A percentile compares a stretch with the other conserved stretches of the same genome.
Evolutionary conservation across 768 basidiomycete species (phyloP).

Genomic region (Mycena polygramma): DNA sequence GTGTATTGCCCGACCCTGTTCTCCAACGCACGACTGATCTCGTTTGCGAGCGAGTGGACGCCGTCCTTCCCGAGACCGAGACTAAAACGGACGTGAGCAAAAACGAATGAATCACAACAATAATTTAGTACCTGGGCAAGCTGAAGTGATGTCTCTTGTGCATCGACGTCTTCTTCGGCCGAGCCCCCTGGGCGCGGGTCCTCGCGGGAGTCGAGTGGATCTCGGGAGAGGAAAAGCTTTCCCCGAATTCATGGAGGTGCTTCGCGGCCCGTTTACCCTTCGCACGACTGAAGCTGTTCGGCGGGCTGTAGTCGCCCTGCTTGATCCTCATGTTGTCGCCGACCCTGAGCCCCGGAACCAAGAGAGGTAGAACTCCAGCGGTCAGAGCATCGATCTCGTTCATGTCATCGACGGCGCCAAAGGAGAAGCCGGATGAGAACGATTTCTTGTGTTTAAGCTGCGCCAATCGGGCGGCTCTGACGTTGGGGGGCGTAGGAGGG

Average conservation of each 20-base stretch:
- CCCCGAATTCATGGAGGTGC: constrained; percentile 58
- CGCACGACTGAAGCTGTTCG: constrained; percentile 56
- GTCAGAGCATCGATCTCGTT: constrained; percentile 81
- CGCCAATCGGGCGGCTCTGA: constrained; percentile 68
- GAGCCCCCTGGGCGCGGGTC: constrained; percentile 42
- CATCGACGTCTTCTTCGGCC: constrained; percentile 59
- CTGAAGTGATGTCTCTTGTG: constrained; percentile 77
- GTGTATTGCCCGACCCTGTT: constrained; percentile 55
- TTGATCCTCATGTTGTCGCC: constrained; percentile 69
- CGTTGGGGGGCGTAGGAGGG: constrained; percentile 81
- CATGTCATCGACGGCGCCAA: constrained; percentile 67
- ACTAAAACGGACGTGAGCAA: constrained; percentile 50
- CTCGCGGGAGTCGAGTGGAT: constrained; percentile 74
- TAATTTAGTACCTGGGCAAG: constrained; percentile 68
- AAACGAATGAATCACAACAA: not conserved
- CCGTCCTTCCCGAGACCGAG: constrained; percentile 74
- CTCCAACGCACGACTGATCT: constrained; percentile 66
- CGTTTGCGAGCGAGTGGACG: constrained; percentile 61
- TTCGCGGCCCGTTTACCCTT: constrained; percentile 53
- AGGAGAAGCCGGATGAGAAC: constrained; percentile 74
- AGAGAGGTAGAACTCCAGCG: constrained; percentile 74
- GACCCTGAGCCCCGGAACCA: constrained; percentile 75
- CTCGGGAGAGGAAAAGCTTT: constrained; percentile 68
- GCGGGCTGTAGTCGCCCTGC: constrained; percentile 57
- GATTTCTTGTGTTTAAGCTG: constrained; percentile 72